Evolutionary conservation across 208 protist species (phyloP), one percentile per base, ranked within the genome.

Genomic region (Leishmania tarentolae): DNA sequence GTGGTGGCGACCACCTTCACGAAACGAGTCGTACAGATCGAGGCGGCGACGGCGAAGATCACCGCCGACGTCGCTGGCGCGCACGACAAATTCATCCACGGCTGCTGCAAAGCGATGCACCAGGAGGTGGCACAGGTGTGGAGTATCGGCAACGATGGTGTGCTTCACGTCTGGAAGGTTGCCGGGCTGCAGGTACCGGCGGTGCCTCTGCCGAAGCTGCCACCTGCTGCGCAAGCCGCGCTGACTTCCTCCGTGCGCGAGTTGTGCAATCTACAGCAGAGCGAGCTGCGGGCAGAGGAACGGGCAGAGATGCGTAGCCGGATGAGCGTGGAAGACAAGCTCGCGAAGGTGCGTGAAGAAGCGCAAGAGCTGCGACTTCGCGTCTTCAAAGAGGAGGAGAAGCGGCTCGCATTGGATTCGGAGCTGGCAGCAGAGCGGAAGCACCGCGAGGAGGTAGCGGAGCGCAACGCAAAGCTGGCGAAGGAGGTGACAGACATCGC

Each of bases 311-410:
- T 68, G 44, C 69, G 65, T n/a, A 37, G 47, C 8, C 75, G 80
- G 9, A 52, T 84, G 21, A 57, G 86, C 65, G 31, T 88, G 11
- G 28, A 69, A 52, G 91, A 93, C 52, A 82, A 92, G 50, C 70
- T 97, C 21, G 87, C 83, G 35, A 66, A 76, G 42, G 66, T 82
- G 13, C 83, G 81, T 3, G 88, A 95, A 66, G 93, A 97, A 83
- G 84, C 82, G 46, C 93, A 97, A 74, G 93, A 97, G 85, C 57
- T 95, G 75, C 93, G 91, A 28, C 81, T 94, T 57, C 85, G 87
- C 0, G n/a, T 91, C n/a, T 37, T 73, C 21, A 83, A 57, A 40
- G 53, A 82, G 31, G 89, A 97, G 59, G 80, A 90, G 68, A 76
- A 76, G 31, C 31, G 87, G 24, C 78, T 87, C 31, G 69, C 80